Evolutionary conservation across 78 protist genomes (phyloP).

Genomic region (Pigoraptor vietnamica): DNA sequence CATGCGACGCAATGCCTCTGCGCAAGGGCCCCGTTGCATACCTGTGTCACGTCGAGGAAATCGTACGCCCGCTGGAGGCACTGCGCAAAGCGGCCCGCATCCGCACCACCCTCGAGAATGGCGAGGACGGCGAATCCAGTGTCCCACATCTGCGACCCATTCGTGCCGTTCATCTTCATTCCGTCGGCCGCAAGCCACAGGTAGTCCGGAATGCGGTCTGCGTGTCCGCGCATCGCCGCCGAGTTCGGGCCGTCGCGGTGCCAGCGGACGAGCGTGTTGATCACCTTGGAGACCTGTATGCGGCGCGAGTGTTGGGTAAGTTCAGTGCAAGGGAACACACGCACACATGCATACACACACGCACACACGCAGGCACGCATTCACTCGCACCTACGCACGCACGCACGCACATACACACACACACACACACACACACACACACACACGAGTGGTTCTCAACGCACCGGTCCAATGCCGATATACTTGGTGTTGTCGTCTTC

Average conservation of each 20-base stretch:
- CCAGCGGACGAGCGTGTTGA: constrained; percentile 70
- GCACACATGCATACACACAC: background rate
- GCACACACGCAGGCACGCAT: background rate
- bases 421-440: background rate
- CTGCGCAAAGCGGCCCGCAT: constrained; percentile 3
- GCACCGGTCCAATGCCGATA: constrained; percentile 91
- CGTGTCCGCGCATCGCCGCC: constrained; percentile 48
- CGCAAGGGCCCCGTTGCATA: background rate
- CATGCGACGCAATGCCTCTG: background rate
- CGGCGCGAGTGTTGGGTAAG: constrained; percentile 66
- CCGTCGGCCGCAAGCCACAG: constrained; percentile 85
- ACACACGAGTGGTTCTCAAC: constrained; percentile 16
- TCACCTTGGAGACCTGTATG: constrained; percentile 75
- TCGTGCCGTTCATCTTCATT: constrained; percentile 91
- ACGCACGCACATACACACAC: too few relatives aligned
- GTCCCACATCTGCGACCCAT: constrained; percentile 96
- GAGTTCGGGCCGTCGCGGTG: constrained; percentile 47
- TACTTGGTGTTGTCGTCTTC: constrained; percentile 83
- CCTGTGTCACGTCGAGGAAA: constrained; percentile 81
- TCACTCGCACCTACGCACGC: too few relatives aligned
- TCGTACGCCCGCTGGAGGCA: constrained; percentile 35
- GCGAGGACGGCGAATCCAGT: constrained; percentile 85
- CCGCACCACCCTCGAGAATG: constrained; percentile 38
- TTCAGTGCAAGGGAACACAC: constrained; percentile 20
- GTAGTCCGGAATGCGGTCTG: constrained; percentile 80